Evolutionary conservation across 2,329 filamentous ascomycete genomes (phyloP).

Genomic region (Didymella keratinophila): DNA sequence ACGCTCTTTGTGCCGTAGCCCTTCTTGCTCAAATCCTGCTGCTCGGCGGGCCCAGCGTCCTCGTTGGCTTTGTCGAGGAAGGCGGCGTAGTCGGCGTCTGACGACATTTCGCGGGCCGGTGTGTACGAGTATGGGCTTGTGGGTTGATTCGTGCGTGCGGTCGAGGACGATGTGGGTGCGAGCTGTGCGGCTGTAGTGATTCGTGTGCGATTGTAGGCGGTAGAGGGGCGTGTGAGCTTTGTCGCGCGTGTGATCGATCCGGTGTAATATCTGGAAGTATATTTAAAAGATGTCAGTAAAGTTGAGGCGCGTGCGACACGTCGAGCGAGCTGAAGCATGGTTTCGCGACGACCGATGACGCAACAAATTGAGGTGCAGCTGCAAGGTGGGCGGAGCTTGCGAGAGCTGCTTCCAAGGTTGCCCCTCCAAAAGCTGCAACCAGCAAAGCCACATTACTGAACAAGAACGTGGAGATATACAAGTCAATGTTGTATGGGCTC

Average conservation of each 20-base stretch:
- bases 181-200: background rate
- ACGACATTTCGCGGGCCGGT: slow-evolving; percentile 63
- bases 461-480: background rate
- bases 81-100: slow-evolving; percentile 81
- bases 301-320: slow-evolving; percentile 16
- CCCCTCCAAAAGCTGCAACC: slow-evolving; percentile 10
- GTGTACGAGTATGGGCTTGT: background rate
- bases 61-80: slow-evolving; percentile 89
- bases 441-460: background rate
- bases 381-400: slow-evolving; percentile 9
- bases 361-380: slow-evolving; percentile 28
- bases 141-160: background rate
- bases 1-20: slow-evolving; percentile 50
- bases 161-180: background rate
- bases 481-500: background rate
- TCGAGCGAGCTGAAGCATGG: slow-evolving; percentile 28
- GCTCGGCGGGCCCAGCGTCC: slow-evolving; percentile 56
- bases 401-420: background rate
- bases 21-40: slow-evolving; percentile 36
- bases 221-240: background rate
- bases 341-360: slow-evolving; percentile 35
- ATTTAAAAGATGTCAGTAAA: background rate
- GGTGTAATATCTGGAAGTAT: background rate
- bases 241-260: background rate
- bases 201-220: background rate